Base-by-base conservation (phyloP, 2,329 filamentous ascomycete species). In the Colletotrichum cuscutae region DNA sequence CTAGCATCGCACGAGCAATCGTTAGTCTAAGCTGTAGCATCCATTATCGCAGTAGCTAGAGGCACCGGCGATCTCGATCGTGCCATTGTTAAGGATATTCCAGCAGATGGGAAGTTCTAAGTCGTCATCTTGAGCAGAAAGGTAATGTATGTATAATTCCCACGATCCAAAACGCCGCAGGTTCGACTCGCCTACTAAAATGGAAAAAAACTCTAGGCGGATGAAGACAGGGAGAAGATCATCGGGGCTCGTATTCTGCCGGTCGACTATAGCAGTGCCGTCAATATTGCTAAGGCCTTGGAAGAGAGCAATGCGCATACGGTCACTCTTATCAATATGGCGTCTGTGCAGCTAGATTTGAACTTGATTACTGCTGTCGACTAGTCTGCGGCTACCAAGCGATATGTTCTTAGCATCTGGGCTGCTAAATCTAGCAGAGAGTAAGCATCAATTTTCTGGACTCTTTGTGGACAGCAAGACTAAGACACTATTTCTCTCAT, bases 331-430 rank as follows among this genome's bases (percentile, higher is more conserved):
- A 76, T 76, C 9, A 77, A 83, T 56, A 72, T 77, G 62, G 75
- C 77, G 7, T 75, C 76, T 60, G 77, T 78, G 19, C 5, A 68
- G 19, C 78, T 80, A 1, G 81, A 87, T 73, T 24, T 84, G 28
- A 83, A 84, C 32, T 79, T 88, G 9, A 84, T 87, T 59, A 76
- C 79, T 12, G 86, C 85, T 3, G 84, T 85, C 0, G 83, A 82
- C 15, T 72, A 74, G 13, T 83, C 85, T 0, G 69, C 49, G 4
- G 60, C 72, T 0, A 86, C 85, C 0, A 79, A 79, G 64, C 76
- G 85, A 24, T 84, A 85, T 61, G 81, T 87, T 30, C 80, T 85
- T 0, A 87, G 82, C 72, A 78, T 82, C 65, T 87, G 80, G 76
- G 83, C 80, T 3, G 78, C 81, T 15, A 77, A 80, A n/a, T 54